Evolutionary conservation across 768 basidiomycete species (phyloP).

Genomic region (Fomitopsis pulvina): DNA sequence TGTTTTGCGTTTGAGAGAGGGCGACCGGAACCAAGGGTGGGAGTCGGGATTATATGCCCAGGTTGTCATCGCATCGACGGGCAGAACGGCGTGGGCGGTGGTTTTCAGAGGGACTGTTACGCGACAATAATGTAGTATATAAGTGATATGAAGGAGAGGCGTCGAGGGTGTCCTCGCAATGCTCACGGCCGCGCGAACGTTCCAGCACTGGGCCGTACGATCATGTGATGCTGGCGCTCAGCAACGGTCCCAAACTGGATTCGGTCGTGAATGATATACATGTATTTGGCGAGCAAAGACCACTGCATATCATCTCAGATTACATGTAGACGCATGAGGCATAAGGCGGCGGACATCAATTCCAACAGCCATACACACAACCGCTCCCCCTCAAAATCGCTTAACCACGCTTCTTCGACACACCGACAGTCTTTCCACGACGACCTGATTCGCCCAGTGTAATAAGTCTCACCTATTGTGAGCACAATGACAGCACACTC

Average conservation of each 20-base stretch:
- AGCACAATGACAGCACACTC: slow-evolving; percentile 15
- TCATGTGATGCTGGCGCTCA: not conserved
- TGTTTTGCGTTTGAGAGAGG: slow-evolving; percentile 35
- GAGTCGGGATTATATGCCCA: slow-evolving; percentile 27
- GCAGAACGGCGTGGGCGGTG: not conserved
- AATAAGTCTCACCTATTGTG: not conserved
- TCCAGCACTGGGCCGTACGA: not conserved
- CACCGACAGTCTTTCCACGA: slow-evolving; percentile 94
- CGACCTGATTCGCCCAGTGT: slow-evolving; percentile 48
- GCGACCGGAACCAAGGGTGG: slow-evolving; percentile 40
- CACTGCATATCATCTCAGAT: not conserved
- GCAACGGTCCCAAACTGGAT: too few species aligned
- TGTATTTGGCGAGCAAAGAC: too few species aligned
- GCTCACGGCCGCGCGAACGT: not conserved
- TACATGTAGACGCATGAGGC: not conserved
- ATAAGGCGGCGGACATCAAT: not conserved
- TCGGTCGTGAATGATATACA: too few species aligned
- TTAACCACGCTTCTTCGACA: slow-evolving; percentile 83
- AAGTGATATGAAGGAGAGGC: not conserved
- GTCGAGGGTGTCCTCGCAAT: not conserved
- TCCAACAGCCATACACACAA: not conserved
- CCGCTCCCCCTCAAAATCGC: slow-evolving; percentile 7
- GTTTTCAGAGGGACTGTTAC: not conserved
- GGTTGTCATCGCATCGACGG: slow-evolving; percentile 23
- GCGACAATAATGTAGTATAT: not conserved